A percentile compares a stretch with the other conserved stretches of the same genome.
Conservation (phyloP, 345 rosid species). For the Tarenaya hassleriana region DNA sequence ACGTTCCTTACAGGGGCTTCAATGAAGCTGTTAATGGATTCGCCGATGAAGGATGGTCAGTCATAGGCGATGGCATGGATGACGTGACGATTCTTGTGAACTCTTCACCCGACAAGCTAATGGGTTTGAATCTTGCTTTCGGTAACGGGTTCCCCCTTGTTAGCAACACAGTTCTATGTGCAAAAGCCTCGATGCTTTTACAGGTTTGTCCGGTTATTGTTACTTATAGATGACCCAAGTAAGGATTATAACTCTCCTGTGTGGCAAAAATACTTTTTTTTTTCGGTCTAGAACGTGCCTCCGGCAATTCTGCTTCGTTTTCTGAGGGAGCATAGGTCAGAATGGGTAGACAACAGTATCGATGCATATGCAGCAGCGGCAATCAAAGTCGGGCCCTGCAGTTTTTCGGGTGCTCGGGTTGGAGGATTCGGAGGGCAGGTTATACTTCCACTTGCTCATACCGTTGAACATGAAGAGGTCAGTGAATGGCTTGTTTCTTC, state of each 20-base stretch:
- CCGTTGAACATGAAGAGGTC: conserved; percentile 96
- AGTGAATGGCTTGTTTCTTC: background rate
- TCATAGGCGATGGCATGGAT: conserved; percentile 91
- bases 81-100: conserved; percentile 93
- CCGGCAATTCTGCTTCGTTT: conserved; percentile 96
- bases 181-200: conserved; percentile 97
- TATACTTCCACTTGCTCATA: conserved; percentile 94
- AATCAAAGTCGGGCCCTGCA: conserved; percentile 88
- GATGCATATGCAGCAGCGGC: conserved; percentile 97
- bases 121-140: conserved; percentile 85
- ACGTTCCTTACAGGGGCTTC: conserved; percentile 57
- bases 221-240: background rate
- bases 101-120: conserved; percentile 88
- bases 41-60: conserved; percentile 95
- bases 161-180: conserved; percentile 76
- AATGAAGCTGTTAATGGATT: conserved; percentile 96
- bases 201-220: conserved; percentile 45
- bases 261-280: too few relatives aligned
- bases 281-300: conserved; percentile 70
- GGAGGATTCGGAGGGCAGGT: conserved; percentile 90
- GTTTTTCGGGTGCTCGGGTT: conserved; percentile 61
- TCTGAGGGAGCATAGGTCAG: conserved; percentile 95
- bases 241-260: too few relatives aligned
- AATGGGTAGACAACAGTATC: conserved; percentile 96
- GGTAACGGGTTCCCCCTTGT: conserved; percentile 79